These are phyloP conservation scores for Trametes punicea DNA, from an alignment of 768 basidiomycete species.

Conservation along the genomic window DNA sequence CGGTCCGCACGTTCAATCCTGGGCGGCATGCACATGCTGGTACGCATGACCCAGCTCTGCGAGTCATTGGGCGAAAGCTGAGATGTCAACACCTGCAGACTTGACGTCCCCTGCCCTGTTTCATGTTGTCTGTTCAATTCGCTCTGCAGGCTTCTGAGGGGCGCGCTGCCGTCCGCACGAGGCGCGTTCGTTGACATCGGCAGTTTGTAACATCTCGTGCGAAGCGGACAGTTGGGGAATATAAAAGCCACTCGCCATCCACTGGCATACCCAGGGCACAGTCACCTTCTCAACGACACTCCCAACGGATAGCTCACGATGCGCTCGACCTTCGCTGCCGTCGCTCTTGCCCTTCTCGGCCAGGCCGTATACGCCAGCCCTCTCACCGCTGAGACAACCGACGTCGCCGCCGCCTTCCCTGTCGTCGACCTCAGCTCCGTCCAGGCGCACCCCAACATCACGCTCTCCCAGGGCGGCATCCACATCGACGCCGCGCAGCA, in stretches of 20 bases:
- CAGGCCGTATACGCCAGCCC: not conserved
- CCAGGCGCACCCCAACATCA: slow-evolving; percentile 4
- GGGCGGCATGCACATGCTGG: not conserved
- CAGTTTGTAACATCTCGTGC: not conserved
- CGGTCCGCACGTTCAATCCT: too few species aligned
- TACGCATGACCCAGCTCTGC: too few species aligned
- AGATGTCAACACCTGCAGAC: not conserved
- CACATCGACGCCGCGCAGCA: not conserved
- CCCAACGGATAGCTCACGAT: not conserved
- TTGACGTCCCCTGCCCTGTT: not conserved
- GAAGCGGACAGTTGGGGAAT: not conserved
- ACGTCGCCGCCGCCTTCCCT: not conserved
- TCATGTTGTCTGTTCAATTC: not conserved
- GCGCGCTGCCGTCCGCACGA: not conserved
- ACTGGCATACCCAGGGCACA: not conserved
- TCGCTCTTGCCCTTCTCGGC: not conserved
- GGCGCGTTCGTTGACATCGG: not conserved
- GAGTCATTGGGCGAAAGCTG: too few species aligned
- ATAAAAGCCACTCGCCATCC: not conserved
- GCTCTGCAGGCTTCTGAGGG: too few species aligned
- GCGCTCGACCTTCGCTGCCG: not conserved
- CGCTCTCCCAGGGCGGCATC: not conserved
- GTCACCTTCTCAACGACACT: not conserved
- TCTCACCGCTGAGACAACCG: not conserved
- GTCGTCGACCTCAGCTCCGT: not conserved